A percentile compares a stretch with the other conserved stretches of the same genome.
Conservation (phyloP, 2,329 filamentous ascomycete species). For the Madurella fahalii region DNA sequence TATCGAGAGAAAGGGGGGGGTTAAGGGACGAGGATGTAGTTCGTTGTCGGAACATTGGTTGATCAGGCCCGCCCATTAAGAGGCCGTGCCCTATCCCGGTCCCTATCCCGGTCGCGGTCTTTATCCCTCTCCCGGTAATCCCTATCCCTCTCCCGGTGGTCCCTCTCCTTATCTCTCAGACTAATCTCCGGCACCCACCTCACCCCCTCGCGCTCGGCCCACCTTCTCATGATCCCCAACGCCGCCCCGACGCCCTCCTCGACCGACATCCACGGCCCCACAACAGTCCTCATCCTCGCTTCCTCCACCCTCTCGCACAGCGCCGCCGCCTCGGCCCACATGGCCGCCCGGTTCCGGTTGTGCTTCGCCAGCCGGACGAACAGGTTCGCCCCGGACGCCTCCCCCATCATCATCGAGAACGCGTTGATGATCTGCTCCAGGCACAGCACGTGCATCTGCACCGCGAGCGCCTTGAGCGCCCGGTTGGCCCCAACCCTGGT, state of each 20-base stretch:
- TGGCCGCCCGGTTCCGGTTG: slow-evolving; percentile 29
- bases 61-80: neutral
- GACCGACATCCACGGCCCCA: slow-evolving; percentile 43
- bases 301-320: slow-evolving; percentile 31
- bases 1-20: neutral
- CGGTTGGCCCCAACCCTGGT: slow-evolving; percentile 35
- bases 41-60: neutral
- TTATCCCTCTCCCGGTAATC: slow-evolving; percentile 2
- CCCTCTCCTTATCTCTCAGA: slow-evolving; percentile 7
- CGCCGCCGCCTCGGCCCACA: slow-evolving; percentile 31
- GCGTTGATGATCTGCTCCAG: slow-evolving; percentile 39
- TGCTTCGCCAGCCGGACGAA: slow-evolving; percentile 31
- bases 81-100: neutral
- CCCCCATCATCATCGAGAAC: neutral
- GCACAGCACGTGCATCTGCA: slow-evolving; percentile 42
- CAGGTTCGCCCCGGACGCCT: slow-evolving; percentile 28
- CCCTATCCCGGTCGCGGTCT: slow-evolving; percentile 8
- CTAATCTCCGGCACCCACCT: slow-evolving; percentile 41
- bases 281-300: slow-evolving; percentile 25
- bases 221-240: slow-evolving; percentile 40
- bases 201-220: slow-evolving; percentile 43
- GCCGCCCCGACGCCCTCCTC: slow-evolving; percentile 41
- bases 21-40: neutral
- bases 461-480: slow-evolving; percentile 38
- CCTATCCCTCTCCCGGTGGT: slow-evolving; percentile 1